phyloP scores from a whole-genome alignment of 352 stramenopile genomes.

The Thraustotheca clavata region DNA sequence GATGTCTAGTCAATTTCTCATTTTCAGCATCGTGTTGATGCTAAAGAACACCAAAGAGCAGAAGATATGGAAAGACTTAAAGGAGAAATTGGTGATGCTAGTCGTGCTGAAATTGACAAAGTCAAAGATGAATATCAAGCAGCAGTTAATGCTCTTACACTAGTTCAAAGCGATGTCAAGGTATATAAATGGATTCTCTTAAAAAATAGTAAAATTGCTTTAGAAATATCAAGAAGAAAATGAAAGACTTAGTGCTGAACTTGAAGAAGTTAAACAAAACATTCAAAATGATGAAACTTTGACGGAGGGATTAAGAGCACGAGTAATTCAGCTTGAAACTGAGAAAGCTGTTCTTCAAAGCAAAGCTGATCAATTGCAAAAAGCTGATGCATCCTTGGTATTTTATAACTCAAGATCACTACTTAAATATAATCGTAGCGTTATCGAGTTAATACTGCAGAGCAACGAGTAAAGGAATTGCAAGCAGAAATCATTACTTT shows the following conservation, averaged over 20 bases:
- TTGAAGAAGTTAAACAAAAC: conserved; percentile 6
- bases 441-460: not conserved
- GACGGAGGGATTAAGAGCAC: conserved; percentile 29
- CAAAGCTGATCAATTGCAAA: conserved; percentile 54
- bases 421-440: not conserved
- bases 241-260: not conserved
- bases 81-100: conserved; percentile 29
- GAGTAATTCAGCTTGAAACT: conserved; percentile 38
- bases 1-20: conserved; percentile 37
- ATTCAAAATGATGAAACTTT: conserved; percentile 17
- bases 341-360: conserved; percentile 59
- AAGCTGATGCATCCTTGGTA: conserved; percentile 32
- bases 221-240: conserved; percentile 11
- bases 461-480: not conserved
- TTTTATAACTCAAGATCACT: not conserved
- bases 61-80: conserved; percentile 34
- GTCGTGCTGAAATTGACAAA: not conserved
- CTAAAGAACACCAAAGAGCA: conserved; percentile 49
- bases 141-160: not conserved
- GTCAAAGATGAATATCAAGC: not conserved
- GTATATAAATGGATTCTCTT: not conserved
- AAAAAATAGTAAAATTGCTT: not conserved
- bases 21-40: conserved; percentile 46
- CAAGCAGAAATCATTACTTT: not conserved
- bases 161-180: not conserved